These are phyloP conservation scores for Amoeboaphelidium protococcarum DNA, from an alignment of 371 early-diverging fungal species.

Conservation along the genomic window DNA sequence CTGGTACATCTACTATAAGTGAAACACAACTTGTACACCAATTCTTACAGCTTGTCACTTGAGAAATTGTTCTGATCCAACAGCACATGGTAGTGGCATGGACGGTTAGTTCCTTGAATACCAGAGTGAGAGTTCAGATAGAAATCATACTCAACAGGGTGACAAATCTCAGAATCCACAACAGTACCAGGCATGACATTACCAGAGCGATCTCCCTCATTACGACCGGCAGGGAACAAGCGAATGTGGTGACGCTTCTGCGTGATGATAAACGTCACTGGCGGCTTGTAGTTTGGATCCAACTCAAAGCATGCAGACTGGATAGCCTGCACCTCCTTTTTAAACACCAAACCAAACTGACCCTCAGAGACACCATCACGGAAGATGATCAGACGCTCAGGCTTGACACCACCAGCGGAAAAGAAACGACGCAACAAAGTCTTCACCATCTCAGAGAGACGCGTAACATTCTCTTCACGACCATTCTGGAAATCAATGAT, in stretches of 20 bases:
- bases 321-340: constrained; percentile 53
- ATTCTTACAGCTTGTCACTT: constrained; percentile 39
- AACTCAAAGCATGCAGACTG: constrained; percentile 36
- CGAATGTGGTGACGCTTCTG: constrained; percentile 90
- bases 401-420: constrained; percentile 26
- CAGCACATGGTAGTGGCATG: constrained; percentile 61
- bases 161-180: constrained; percentile 54
- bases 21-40: constrained; percentile 67
- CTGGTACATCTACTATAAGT: constrained; percentile 61
- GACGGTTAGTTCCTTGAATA: constrained; percentile 60
- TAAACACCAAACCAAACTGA: constrained; percentile 50
- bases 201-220: constrained; percentile 21
- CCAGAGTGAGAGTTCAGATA: constrained; percentile 72
- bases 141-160: constrained; percentile 65
- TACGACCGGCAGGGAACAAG: constrained; percentile 56
- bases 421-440: constrained; percentile 53
- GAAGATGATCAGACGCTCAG: constrained; percentile 69
- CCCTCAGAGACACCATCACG: constrained; percentile 84
- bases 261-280: constrained; percentile 67
- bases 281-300: constrained; percentile 42
- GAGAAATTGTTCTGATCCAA: constrained; percentile 56
- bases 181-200: constrained; percentile 75
- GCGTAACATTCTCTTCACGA: constrained; percentile 60
- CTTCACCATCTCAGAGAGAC: constrained; percentile 48
- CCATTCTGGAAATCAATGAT: constrained; percentile 52